Evolutionary conservation across 441 rosid genomes (phyloP).

Genomic region (Hura crepitans): DNA sequence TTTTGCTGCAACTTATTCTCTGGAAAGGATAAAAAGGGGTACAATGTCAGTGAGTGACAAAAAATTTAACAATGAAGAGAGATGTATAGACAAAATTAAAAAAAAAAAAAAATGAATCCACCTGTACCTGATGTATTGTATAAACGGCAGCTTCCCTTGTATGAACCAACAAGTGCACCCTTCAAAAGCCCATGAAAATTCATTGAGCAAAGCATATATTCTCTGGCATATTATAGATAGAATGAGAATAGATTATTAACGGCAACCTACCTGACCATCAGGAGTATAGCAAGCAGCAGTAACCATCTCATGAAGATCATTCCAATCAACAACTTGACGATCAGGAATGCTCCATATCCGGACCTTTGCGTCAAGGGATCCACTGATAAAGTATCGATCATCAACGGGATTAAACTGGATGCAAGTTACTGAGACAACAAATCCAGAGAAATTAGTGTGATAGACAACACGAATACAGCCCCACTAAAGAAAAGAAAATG

Average conservation of each 20-base stretch:
- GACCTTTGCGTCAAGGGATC: conserved; percentile 92
- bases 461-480: conserved; percentile 17
- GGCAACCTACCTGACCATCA: conserved; percentile 75
- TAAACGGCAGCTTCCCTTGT: conserved; percentile 85
- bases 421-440: conserved; percentile 74
- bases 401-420: conserved; percentile 98
- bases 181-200: conserved; percentile 40
- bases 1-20: conserved; percentile 85
- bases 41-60: conserved; percentile 14
- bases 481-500: conserved; percentile 6
- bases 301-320: conserved; percentile 97
- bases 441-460: conserved; percentile 20
- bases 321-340: conserved; percentile 94
- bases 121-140: conserved; percentile 66
- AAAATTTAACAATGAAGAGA: not conserved
- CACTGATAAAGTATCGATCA: conserved; percentile 94
- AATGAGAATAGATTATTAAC: not conserved
- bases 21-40: conserved; percentile 27
- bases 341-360: conserved; percentile 98
- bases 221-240: conserved; percentile 11
- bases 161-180: conserved; percentile 93
- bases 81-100: not conserved
- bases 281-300: conserved; percentile 98
- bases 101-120: conserved; percentile 9
- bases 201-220: conserved; percentile 22